Percentiles rank a stretch among this genome's conserved stretches.
phyloP scores from a whole-genome alignment of 179 eudicot species.

The Patellifolia procumbens region DNA sequence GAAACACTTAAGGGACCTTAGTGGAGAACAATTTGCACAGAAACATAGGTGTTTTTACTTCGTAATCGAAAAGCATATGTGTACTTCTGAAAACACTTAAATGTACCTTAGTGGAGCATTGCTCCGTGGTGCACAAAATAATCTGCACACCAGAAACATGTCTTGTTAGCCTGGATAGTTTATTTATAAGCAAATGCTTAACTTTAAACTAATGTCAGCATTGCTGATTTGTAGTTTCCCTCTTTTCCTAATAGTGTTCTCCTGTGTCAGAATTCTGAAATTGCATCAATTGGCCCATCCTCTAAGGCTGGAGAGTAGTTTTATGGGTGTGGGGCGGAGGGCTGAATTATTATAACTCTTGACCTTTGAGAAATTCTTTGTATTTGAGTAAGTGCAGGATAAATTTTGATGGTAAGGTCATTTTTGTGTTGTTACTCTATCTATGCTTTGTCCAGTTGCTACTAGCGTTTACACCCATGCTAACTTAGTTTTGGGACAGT shows the following conservation, averaged over 20 bases:
- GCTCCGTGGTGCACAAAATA: no score
- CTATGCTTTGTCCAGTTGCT: background rate
- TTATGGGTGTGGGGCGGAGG: background rate
- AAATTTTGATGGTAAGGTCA: background rate
- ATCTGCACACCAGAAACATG: no score
- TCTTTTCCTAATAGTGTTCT: background rate
- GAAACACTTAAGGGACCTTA: no score
- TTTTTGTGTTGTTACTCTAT: background rate
- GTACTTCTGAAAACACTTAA: no score
- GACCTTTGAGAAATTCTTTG: background rate
- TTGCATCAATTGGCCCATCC: background rate
- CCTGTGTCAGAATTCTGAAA: background rate
- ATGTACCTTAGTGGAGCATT: no score
- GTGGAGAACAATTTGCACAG: no score
- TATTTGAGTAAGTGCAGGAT: background rate
- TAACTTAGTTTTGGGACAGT: no score
- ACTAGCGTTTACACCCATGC: background rate
- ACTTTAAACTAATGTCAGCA: background rate
- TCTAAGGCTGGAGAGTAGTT: background rate
- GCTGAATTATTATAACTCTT: background rate
- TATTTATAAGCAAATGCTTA: no score
- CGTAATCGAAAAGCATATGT: no score
- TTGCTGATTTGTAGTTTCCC: background rate
- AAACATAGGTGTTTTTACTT: no score
- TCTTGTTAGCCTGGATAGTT: no score